Evolutionary conservation across 306 rosid genomes (phyloP).

Genomic region (Sicyos baderoa): DNA sequence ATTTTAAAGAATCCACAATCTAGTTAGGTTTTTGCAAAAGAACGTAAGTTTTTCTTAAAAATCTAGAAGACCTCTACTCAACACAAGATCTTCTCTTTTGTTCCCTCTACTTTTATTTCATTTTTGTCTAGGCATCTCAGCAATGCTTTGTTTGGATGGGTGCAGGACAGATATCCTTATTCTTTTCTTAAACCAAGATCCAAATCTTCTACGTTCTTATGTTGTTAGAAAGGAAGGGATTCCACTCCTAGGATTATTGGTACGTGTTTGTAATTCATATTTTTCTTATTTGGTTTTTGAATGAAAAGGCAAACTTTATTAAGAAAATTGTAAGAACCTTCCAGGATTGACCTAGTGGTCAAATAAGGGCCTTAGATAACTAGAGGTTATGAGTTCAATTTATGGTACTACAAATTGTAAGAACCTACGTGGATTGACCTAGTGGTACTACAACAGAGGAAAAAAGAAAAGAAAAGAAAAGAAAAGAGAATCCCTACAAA

Average conservation of each 20-base stretch:
- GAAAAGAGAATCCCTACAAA: not conserved
- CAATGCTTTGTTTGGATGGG: constrained; percentile 44
- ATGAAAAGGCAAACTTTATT: not conserved
- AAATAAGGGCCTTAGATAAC: no score
- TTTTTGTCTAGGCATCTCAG: constrained; percentile 26
- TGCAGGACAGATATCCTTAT: constrained; percentile 99
- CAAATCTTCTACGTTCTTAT: constrained; percentile 78
- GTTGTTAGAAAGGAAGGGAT: constrained; percentile 85
- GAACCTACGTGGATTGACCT: no score
- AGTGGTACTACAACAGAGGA: not conserved
- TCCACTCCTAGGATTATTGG: constrained; percentile 79
- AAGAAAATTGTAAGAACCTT: not conserved
- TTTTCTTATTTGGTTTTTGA: constrained; percentile 2
- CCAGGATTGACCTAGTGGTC: no score
- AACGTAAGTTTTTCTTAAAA: not conserved
- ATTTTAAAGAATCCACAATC: not conserved
- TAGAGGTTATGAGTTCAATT: no score
- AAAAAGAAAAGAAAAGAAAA: not conserved
- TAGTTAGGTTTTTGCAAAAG: not conserved
- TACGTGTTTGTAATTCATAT: constrained; percentile 26
- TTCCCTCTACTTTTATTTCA: not conserved
- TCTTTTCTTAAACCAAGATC: constrained; percentile 97
- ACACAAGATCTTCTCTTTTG: constrained; percentile 15
- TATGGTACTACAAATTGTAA: no score
- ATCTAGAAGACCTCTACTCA: not conserved